Conservation (phyloP, 768 basidiomycete species). For the Mrakia gelida region DNA sequence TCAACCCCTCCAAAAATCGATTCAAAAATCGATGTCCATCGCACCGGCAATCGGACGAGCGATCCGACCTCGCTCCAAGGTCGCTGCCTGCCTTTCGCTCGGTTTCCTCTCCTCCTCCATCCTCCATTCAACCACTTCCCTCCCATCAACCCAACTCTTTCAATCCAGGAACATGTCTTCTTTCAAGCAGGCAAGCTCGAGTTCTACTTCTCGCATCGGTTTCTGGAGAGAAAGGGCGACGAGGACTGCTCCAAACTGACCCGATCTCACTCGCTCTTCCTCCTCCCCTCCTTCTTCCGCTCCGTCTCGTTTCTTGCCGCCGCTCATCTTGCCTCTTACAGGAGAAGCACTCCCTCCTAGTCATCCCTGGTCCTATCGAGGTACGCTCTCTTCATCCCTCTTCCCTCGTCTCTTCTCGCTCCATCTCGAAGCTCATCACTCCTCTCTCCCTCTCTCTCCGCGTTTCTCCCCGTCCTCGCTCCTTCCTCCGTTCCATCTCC, state of each 20-base stretch:
- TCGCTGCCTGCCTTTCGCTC: too few relatives aligned
- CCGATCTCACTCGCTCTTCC: neutral
- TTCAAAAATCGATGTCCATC: neutral
- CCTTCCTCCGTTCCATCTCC: neutral
- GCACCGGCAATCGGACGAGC: neutral
- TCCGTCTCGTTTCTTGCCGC: neutral
- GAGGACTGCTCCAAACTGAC: neutral
- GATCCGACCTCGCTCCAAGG: neutral
- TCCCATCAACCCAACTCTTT: neutral
- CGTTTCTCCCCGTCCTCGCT: neutral
- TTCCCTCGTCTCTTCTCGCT: neutral
- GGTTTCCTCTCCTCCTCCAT: slow-evolving; percentile 1
- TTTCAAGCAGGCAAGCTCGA: slow-evolving; percentile 26
- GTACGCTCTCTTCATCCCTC: neutral
- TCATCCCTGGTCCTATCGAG: slow-evolving; percentile 38
- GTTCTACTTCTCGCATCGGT: neutral
- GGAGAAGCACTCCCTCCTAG: slow-evolving; percentile 36
- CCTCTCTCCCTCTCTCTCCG: neutral
- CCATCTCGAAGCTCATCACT: neutral
- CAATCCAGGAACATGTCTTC: slow-evolving; percentile 11
- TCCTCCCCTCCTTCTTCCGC: neutral
- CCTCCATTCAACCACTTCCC: neutral
- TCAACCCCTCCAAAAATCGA: neutral
- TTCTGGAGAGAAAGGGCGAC: neutral
- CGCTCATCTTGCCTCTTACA: neutral